phyloP scores from a whole-genome alignment of 495 filamentous ascomycete genomes.

The Tuber borchii region DNA sequence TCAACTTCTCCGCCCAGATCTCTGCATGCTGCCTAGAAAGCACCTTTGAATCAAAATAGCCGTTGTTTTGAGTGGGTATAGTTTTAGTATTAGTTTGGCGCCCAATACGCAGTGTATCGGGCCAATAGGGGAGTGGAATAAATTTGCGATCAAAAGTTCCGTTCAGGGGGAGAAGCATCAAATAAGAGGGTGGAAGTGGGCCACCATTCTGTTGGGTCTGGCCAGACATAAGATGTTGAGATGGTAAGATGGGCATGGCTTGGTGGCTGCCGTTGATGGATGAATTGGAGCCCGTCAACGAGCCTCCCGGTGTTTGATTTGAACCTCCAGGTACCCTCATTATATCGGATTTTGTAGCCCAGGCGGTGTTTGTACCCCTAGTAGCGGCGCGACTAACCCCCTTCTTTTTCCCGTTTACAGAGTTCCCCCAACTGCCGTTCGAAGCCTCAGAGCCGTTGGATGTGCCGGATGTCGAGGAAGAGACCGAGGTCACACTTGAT shows the following conservation, averaged over 20 bases:
- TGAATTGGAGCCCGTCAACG: constrained; percentile 53
- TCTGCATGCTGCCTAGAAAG: constrained; percentile 94
- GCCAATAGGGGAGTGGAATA: constrained; percentile 80
- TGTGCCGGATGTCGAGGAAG: constrained; percentile 60
- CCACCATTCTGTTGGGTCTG: constrained; percentile 56
- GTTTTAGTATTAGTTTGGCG: constrained; percentile 97
- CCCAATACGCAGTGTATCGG: constrained; percentile 84
- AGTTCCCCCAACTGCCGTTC: constrained; percentile 46
- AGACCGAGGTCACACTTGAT: constrained; percentile 79
- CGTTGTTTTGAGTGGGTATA: constrained; percentile 77
- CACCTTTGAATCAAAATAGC: constrained; percentile 96
- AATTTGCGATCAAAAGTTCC: constrained; percentile 95
- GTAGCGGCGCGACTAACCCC: constrained; percentile 56
- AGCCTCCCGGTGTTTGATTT: constrained; percentile 45
- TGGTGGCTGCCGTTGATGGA: constrained; percentile 70
- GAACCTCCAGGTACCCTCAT: constrained; percentile 46
- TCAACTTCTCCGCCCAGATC: constrained; percentile 77
- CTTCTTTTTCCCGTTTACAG: constrained; percentile 48
- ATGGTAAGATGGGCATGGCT: constrained; percentile 63
- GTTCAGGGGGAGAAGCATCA: constrained; percentile 80
- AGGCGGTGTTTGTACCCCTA: constrained; percentile 58
- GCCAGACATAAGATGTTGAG: constrained; percentile 55
- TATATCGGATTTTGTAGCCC: constrained; percentile 46
- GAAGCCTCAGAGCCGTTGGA: constrained; percentile 54
- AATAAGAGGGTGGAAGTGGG: constrained; percentile 56